Evolutionary conservation across 164 flowering plant genomes (phyloP), one percentile per base, ranked within the genome.

Genomic region (Protea cynaroides): DNA sequence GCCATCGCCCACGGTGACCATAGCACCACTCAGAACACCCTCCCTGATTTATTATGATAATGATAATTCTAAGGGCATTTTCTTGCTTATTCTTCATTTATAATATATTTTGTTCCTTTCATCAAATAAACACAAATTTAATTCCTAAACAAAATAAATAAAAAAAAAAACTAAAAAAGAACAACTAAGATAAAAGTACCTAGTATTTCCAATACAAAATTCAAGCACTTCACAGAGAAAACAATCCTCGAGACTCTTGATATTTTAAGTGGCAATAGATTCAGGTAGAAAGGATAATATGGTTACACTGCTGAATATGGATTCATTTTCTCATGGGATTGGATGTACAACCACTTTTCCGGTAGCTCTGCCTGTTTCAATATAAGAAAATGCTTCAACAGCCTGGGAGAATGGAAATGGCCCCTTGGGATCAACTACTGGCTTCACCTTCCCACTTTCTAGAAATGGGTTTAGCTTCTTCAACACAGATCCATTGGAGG

Each of bases 341-440:
- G 96, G 99, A 75, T 81, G 70, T 54, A 94, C 70, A 63, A 89
- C 95, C 18, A 94, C 90, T 73, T 94, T 94, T 19, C 99, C 99
- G 0, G 77, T 79, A 15, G 97, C 97, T 47, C 77, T 73, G 66
- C 79, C 75, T 8, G 84, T 79, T 74, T 91, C 96, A 40, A 91
- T 61, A 75, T 89, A 79, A 36, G 95, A 71, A 69, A 90, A 93
- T 8, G 96, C 98, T 72, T 94, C 95, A 0, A 65, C 80, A 24
- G 79, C 79, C 69, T 83, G 75, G 8, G 80, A 72, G 63, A 94
- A 94, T 46, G 97, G 82, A 66, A 86, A 89, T 8, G 93, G 90
- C 8, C 93, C 92, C 56, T 85, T 82, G 9, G 97, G 84, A 56
- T 88, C 99, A 5, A 94, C 21, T 43, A 94, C 64, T 0, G 99